Evolutionary conservation across 2,329 filamentous ascomycete genomes (phyloP).

Genomic region (Ophiognomonia clavigignenti-juglandacearum): DNA sequence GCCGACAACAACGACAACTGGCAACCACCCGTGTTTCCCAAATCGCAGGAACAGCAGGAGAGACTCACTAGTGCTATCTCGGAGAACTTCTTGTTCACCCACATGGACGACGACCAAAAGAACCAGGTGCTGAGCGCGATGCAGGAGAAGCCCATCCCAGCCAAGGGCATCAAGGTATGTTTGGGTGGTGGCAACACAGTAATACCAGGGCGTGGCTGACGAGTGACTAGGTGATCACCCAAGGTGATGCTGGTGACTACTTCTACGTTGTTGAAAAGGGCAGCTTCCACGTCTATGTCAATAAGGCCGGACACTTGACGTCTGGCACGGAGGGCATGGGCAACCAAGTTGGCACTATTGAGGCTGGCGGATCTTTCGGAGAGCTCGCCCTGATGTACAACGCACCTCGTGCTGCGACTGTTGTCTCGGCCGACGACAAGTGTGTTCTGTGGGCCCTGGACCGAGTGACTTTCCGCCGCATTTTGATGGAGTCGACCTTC

Average conservation of each 20-base stretch:
- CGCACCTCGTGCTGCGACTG: slow-evolving; percentile 88
- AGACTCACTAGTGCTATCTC: slow-evolving; percentile 78
- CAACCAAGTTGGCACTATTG: slow-evolving; percentile 73
- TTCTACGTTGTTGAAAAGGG: slow-evolving; percentile 97
- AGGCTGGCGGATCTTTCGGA: slow-evolving; percentile 88
- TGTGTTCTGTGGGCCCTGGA: slow-evolving; percentile 93
- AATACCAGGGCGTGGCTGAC: slow-evolving; percentile 5
- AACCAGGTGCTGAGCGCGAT: slow-evolving; percentile 82
- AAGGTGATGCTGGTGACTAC: slow-evolving; percentile 93
- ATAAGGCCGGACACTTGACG: slow-evolving; percentile 70
- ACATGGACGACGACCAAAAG: slow-evolving; percentile 91
- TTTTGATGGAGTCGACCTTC: slow-evolving; percentile 97
- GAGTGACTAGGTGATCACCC: slow-evolving; percentile 73
- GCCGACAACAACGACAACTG: slow-evolving; percentile 82
- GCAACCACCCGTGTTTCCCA: slow-evolving; percentile 80
- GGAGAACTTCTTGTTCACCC: slow-evolving; percentile 89
- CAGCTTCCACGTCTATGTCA: slow-evolving; percentile 86
- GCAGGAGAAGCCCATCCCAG: slow-evolving; percentile 91
- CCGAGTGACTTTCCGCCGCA: slow-evolving; percentile 92
- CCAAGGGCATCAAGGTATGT: slow-evolving; percentile 70
- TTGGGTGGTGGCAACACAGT: neutral
- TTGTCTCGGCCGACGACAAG: slow-evolving; percentile 72
- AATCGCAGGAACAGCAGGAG: slow-evolving; percentile 73
- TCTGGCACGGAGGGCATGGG: slow-evolving; percentile 80
- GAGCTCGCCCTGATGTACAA: slow-evolving; percentile 99